These are phyloP conservation scores for Priceomyces castillae DNA, from an alignment of 805 yeast species.

Conservation along the genomic window DNA sequence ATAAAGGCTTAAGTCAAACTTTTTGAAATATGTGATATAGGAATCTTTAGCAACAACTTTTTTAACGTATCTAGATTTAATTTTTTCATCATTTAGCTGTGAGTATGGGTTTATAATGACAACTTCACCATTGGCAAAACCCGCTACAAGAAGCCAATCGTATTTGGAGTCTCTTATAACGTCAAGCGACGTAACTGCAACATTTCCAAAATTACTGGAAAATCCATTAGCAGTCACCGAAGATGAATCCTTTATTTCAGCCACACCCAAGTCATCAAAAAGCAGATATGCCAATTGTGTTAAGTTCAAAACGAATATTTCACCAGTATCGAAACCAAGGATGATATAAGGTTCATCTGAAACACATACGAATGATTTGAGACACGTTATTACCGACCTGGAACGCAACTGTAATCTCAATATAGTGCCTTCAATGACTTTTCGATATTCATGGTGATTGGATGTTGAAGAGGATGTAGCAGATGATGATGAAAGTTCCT, in stretches of 20 bases:
- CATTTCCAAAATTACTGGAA: slow-evolving; percentile 9
- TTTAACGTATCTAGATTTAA: slow-evolving; percentile 12
- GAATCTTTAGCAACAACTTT: slow-evolving; percentile 25
- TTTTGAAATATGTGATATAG: slow-evolving; percentile 34
- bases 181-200: slow-evolving; percentile 24
- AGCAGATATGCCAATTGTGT: slow-evolving; percentile 41
- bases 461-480: slow-evolving; percentile 3
- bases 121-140: slow-evolving; percentile 63
- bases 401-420: slow-evolving; percentile 40
- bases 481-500: slow-evolving; percentile 12
- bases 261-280: slow-evolving; percentile 44
- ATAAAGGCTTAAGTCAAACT: slow-evolving; percentile 35
- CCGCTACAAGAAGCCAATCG: slow-evolving; percentile 52
- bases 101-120: slow-evolving; percentile 42
- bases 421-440: slow-evolving; percentile 44
- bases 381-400: slow-evolving; percentile 37
- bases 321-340: slow-evolving; percentile 68
- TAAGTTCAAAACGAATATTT: slow-evolving; percentile 60
- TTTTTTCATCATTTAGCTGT: slow-evolving; percentile 6
- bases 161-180: slow-evolving; percentile 28
- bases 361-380: slow-evolving; percentile 28
- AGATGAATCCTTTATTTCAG: slow-evolving; percentile 7
- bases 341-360: slow-evolving; percentile 46
- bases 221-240: slow-evolving; percentile 6
- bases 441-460: slow-evolving; percentile 8